These are phyloP conservation scores for Leishmania mexicana DNA, from an alignment of 208 protist species.

Conservation along the genomic window DNA sequence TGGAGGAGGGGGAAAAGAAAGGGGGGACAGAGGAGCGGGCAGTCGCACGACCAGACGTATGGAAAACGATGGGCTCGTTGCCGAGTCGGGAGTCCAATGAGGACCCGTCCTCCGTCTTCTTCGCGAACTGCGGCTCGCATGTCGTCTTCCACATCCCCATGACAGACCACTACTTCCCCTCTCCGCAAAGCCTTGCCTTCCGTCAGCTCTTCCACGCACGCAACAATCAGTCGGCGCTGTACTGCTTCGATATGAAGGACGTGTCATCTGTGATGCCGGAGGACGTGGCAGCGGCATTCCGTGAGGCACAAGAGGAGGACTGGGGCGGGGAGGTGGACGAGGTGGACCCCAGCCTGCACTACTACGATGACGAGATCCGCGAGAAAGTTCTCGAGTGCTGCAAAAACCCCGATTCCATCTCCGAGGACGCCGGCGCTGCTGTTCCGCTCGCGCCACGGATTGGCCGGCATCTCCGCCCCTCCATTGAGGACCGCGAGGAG, in stretches of 20 bases:
- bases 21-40: not conserved
- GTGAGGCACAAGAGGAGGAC: slow-evolving; percentile 31
- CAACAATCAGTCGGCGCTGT: slow-evolving; percentile 53
- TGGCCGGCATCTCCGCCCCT: slow-evolving; percentile 22
- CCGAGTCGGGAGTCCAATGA: slow-evolving; percentile 64
- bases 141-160: slow-evolving; percentile 52
- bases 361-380: slow-evolving; percentile 38
- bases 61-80: slow-evolving; percentile 48
- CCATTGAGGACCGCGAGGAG: slow-evolving; percentile 25
- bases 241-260: slow-evolving; percentile 49
- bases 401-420: not conserved
- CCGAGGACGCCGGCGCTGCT: not conserved
- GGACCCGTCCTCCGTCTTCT: slow-evolving; percentile 43
- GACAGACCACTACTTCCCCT: slow-evolving; percentile 62
- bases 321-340: slow-evolving; percentile 42
- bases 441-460: not conserved
- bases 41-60: not conserved
- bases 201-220: slow-evolving; percentile 52
- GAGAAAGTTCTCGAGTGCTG: slow-evolving; percentile 15
- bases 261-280: slow-evolving; percentile 25
- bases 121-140: slow-evolving; percentile 46
- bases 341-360: slow-evolving; percentile 42
- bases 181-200: slow-evolving; percentile 44
- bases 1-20: not conserved
- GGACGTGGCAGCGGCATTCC: slow-evolving; percentile 28